A percentile compares a stretch with the other conserved stretches of the same genome.
Evolutionary conservation across 1,284 basidiomycete species (phyloP).

Genomic region (Rhodotorula sp.): DNA sequence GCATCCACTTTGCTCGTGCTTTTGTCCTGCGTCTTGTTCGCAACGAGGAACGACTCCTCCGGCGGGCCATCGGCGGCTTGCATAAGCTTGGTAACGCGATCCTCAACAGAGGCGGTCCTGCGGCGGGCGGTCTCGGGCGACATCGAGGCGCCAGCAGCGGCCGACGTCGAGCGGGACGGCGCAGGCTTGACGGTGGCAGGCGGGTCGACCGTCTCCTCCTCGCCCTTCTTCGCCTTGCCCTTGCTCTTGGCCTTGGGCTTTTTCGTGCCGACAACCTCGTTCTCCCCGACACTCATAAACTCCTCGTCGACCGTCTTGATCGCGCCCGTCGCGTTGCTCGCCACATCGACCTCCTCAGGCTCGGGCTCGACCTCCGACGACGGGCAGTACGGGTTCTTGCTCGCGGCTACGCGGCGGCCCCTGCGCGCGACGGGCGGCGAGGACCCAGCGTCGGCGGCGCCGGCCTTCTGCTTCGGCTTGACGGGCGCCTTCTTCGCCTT

Average conservation of each 20-base stretch:
- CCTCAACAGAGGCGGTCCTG: constrained; percentile 8
- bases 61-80: not conserved
- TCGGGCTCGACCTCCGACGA: constrained; percentile 2
- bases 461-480: constrained; percentile 3
- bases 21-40: not conserved
- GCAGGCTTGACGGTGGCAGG: not conserved
- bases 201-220: not conserved
- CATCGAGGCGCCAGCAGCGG: not conserved
- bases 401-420: not conserved
- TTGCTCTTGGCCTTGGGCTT: not conserved
- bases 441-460: not conserved
- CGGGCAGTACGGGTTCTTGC: not conserved
- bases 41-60: constrained; percentile 1
- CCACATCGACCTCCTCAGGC: not conserved
- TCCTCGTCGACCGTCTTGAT: constrained; percentile 6
- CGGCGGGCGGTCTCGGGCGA: not conserved
- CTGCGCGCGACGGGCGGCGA: not conserved
- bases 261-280: not conserved
- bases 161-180: not conserved
- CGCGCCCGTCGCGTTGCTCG: constrained; percentile 7
- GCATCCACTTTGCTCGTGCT: constrained; percentile 1
- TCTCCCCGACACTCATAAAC: not conserved
- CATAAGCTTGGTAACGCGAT: constrained; percentile 1
- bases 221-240: not conserved
- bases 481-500: not conserved